Percentiles rank a stretch among this genome's conserved stretches.
phyloP scores from a whole-genome alignment of 2,329 filamentous ascomycete genomes.

The Botrytis sinoallii region DNA sequence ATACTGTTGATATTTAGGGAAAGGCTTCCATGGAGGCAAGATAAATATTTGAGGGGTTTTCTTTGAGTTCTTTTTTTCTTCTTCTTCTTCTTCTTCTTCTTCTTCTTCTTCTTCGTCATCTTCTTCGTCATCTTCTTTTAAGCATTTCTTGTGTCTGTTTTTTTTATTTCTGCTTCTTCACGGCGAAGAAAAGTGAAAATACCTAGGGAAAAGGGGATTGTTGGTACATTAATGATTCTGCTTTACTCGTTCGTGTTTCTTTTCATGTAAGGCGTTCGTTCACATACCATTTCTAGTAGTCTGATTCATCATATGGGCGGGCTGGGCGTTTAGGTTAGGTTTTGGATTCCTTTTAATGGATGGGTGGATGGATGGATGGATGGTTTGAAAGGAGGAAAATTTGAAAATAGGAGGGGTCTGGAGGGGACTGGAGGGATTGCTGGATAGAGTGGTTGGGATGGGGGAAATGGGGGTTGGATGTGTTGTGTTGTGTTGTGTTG shows the following conservation, averaged over 20 bases:
- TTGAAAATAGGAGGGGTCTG: background rate
- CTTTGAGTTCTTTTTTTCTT: background rate
- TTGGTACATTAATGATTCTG: constrained; percentile 7
- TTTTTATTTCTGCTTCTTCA: background rate
- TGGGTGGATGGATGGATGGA: background rate
- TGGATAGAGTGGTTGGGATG: background rate
- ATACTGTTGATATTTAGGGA: constrained; percentile 6
- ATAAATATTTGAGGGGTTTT: background rate
- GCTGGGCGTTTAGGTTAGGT: background rate
- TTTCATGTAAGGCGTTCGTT: background rate
- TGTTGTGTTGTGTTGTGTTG: no score
- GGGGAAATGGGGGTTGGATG: background rate
- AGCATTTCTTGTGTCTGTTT: background rate
- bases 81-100: background rate
- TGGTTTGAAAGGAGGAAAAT: background rate
- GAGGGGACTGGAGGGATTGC: background rate
- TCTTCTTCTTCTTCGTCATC: background rate
- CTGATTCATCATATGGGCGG: background rate
- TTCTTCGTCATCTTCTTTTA: background rate
- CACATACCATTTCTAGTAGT: background rate
- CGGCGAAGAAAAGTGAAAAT: background rate
- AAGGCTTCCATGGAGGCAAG: background rate
- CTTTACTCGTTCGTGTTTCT: background rate
- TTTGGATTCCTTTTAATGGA: background rate
- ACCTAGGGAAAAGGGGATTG: background rate